Base-by-base conservation (phyloP, 805 yeast genomes). In the Wickerhamiella allomyrinae region DNA sequence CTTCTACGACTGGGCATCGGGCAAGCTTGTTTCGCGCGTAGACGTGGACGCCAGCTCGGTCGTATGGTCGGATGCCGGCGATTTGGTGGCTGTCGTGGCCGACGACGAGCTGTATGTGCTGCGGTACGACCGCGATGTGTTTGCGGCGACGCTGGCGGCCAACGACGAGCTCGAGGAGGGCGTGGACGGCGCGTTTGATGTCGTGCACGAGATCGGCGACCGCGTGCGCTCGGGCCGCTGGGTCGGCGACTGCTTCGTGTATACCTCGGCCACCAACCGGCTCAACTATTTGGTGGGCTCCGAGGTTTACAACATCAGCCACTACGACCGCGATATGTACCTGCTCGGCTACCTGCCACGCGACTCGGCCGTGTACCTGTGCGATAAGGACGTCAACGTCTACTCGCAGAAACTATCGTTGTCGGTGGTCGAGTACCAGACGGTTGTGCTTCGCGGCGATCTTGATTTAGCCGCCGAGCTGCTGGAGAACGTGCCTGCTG, bases 181-280 rank as follows among this genome's bases (percentile, higher is more conserved):
- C 50, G 81, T 81, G 29, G 95, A 82, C 56, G 79, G 73, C 29
- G 74, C 89, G 13, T 85, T 91, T 59, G 93, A 83, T 42, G 87
- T 87, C 20, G 67, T 84, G 44, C 74, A 79, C 55, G 94, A 93
- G 47, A 72, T 85, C 46, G 72, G 74, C 44, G 99, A 91, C 59
- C 65, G 77, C 15, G 74, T 89, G 29, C 75, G 82, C 46, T 79
- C 94, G 22, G 96, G 96, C 56, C 79, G 78, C 60, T 91, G 96
- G 86, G 86, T 87, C 54, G 98, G 97, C 51, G 97, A 91, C 66
- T 96, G 91, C 37, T 87, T 89, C 60, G 75, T 91, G 41, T 91
- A 80, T 67, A 84, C 96, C 13, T 85, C 96, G 2, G 57, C 76
- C 15, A 70, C 93, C 20, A 84, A 86, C 65, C 76, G 97, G 61